phyloP scores from a whole-genome alignment of 305 asterid species.

The Fraxinus albicans region DNA sequence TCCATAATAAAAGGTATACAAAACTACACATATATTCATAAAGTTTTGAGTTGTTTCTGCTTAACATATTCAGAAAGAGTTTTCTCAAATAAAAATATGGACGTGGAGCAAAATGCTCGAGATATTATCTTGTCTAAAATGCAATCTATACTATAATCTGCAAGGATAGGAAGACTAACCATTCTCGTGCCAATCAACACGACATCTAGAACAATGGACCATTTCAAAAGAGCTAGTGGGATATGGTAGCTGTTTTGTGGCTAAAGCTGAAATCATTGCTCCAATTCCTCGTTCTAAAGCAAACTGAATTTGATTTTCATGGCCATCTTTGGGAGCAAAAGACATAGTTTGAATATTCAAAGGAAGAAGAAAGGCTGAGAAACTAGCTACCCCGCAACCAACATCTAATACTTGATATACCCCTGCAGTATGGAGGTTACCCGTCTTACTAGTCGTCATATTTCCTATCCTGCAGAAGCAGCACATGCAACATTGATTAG shows the following conservation, averaged over 20 bases:
- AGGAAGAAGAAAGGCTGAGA: constrained; percentile 91
- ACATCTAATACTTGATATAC: constrained; percentile 84
- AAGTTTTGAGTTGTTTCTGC: background rate
- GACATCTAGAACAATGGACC: constrained; percentile 96
- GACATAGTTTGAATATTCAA: constrained; percentile 81
- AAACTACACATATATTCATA: background rate
- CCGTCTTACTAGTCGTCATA: constrained; percentile 69
- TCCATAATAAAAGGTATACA: background rate
- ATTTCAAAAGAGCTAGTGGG: constrained; percentile 85
- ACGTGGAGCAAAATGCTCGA: constrained; percentile 2
- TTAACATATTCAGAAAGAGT: background rate
- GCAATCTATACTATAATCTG: background rate
- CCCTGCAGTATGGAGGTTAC: constrained; percentile 73
- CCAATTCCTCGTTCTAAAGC: constrained; percentile 89
- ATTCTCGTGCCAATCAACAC: constrained; percentile 88
- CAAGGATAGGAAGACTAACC: constrained; percentile 42
- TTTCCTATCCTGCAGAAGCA: constrained; percentile 70
- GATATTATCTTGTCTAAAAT: background rate
- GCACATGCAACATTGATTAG: constrained; percentile 11
- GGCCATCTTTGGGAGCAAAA: constrained; percentile 92
- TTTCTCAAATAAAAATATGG: background rate
- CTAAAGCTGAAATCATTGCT: constrained; percentile 77
- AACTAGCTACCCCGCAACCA: constrained; percentile 97
- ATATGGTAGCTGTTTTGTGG: constrained; percentile 83
- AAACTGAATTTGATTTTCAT: constrained; percentile 93